phyloP scores from a whole-genome alignment of 2,329 filamentous ascomycete species.

The Aspergillus melleus region DNA sequence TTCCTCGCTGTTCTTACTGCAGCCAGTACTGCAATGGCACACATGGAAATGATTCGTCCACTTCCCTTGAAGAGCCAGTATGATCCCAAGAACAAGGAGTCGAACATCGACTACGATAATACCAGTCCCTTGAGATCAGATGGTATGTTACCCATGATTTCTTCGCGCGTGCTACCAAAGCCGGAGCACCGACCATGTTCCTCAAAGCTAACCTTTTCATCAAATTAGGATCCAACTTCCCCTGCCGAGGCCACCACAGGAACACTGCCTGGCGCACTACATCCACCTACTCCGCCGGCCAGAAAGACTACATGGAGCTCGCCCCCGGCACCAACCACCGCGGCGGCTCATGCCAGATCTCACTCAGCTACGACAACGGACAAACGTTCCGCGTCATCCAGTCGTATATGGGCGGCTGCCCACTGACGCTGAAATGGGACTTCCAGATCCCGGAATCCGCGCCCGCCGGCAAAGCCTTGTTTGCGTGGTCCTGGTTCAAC shows the following conservation, averaged over 20 bases:
- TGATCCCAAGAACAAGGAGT: neutral
- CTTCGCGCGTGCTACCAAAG: neutral
- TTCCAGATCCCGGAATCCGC: constrained; percentile 67
- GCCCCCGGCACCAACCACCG: constrained; percentile 62
- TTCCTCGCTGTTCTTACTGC: neutral
- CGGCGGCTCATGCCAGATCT: constrained; percentile 74
- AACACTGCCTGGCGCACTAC: constrained; percentile 52
- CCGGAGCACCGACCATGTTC: too few species aligned
- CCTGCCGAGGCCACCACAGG: constrained; percentile 68
- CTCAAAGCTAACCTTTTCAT: neutral
- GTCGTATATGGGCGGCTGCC: constrained; percentile 58
- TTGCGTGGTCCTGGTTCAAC: constrained; percentile 79
- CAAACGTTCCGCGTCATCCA: constrained; percentile 67
- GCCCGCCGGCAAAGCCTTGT: constrained; percentile 59
- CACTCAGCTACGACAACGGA: constrained; percentile 71
- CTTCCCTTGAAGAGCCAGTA: neutral
- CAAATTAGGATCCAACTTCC: constrained; percentile 57
- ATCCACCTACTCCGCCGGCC: constrained; percentile 63
- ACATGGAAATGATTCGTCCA: constrained; percentile 5
- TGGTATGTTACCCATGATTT: constrained; percentile 35
- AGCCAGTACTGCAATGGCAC: neutral
- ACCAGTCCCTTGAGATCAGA: constrained; percentile 60
- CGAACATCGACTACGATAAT: constrained; percentile 63
- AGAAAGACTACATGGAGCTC: constrained; percentile 62
- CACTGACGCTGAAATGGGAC: constrained; percentile 53